Evolutionary conservation across 306 rosid genomes (phyloP).

Genomic region (Sesbania bispinosa): DNA sequence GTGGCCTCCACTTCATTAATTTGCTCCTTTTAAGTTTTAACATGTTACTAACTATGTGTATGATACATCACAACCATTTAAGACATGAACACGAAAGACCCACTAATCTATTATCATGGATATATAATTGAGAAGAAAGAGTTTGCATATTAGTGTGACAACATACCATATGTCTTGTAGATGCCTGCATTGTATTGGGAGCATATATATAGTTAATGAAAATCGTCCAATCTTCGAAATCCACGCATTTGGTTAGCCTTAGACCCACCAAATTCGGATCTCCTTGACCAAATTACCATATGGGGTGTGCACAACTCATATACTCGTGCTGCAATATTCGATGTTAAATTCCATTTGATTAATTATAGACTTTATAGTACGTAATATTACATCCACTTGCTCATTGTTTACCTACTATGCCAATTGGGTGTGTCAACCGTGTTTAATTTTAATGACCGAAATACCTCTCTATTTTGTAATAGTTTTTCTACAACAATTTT

Average conservation of each 20-base stretch:
- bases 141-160: conserved; percentile 13
- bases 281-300: conserved; percentile 24
- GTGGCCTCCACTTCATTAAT: not conserved
- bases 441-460: conserved; percentile 22
- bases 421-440: conserved; percentile 31
- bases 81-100: conserved; percentile 4
- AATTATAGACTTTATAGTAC: not conserved
- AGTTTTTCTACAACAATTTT: too few species aligned
- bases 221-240: not conserved
- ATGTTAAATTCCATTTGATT: not conserved
- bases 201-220: not conserved
- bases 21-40: not conserved
- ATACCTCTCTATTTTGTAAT: too few species aligned
- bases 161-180: not conserved
- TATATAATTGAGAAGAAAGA: not conserved
- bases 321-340: not conserved
- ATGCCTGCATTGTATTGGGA: not conserved
- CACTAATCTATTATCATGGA: not conserved
- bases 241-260: conserved; percentile 21
- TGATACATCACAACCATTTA: not conserved
- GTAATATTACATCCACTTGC: not conserved
- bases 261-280: not conserved
- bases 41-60: not conserved
- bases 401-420: not conserved
- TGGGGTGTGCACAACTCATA: not conserved